Evolutionary conservation across 2,329 filamentous ascomycete genomes (phyloP).

Genomic region (Ceratocystiopsis brevicomis): DNA sequence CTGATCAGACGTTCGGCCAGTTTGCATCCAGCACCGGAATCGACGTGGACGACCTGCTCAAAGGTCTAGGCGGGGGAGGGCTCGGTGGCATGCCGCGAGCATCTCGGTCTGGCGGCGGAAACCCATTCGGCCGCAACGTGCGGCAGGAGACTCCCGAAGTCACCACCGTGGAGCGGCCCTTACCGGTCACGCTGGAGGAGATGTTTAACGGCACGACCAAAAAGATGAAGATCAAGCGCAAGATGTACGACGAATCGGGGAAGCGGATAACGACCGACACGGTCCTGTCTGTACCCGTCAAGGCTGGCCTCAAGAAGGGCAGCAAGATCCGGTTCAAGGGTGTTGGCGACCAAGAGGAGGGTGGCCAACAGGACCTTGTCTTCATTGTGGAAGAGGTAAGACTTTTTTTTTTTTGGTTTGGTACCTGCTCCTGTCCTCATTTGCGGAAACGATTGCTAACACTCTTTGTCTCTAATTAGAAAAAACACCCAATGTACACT

Average conservation of each 20-base stretch:
- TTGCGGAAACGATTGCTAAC: neutral
- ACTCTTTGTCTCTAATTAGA: conserved; percentile 40
- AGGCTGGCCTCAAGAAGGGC: conserved; percentile 84
- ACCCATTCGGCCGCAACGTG: conserved; percentile 15
- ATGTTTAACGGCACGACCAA: conserved; percentile 74
- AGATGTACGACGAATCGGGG: conserved; percentile 72
- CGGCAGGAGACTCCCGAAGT: conserved; percentile 58
- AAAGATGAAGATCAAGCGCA: conserved; percentile 96
- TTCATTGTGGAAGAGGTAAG: conserved; percentile 88
- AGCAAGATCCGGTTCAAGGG: conserved; percentile 97
- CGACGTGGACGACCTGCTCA: conserved; percentile 33
- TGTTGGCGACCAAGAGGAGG: conserved; percentile 94
- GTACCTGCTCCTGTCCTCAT: no score
- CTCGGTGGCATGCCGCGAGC: conserved; percentile 6
- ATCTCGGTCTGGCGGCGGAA: conserved; percentile 1
- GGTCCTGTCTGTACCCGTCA: conserved; percentile 86
- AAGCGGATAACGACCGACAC: conserved; percentile 78
- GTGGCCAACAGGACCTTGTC: conserved; percentile 85
- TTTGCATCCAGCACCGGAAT: conserved; percentile 48
- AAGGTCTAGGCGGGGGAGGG: conserved; percentile 24
- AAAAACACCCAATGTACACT: conserved; percentile 66
- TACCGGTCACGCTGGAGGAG: conserved; percentile 73
- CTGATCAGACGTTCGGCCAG: conserved; percentile 68
- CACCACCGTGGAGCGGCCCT: conserved; percentile 69
- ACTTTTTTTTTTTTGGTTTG: no score